Base-by-base conservation (phyloP, 345 rosid species). In the Mallotus nudiflorus region DNA sequence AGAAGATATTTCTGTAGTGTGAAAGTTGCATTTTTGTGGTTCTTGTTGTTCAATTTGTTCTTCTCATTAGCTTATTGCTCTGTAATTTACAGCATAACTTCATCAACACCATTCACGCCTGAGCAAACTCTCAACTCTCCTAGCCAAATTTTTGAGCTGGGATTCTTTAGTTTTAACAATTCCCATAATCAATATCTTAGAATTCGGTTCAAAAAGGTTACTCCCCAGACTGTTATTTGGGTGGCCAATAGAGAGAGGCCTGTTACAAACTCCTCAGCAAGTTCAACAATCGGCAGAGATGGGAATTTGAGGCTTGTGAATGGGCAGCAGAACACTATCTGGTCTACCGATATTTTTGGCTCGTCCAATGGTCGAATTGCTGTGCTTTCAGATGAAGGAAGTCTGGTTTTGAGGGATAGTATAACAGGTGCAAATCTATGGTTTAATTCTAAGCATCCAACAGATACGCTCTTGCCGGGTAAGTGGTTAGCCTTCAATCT, bases 301-400 rank as follows among this genome's bases (percentile, higher is more conserved):
- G 71, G 71, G 49, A 67, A 67, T 67, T 9, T 67, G 37, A 53
- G 9, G 61, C 60, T 67, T 52, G 6, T 67, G 7, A 51, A 67
- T 67, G 71, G 71, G 33, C 46, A 40, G 35, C 37, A 39, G 11
- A 54, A 24, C 24, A 37, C 0, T 35, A 4, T 67, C 22, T 67
- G 62, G 71, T 53, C 71, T 20, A 52, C 71, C 8, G 40, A 39
- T 40, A 12, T 53, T 37, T 53, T 51, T 14, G 24, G 35, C 8
- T 37, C 33, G 25, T 67, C 61, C 0, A 67, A 54, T 53, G 9
- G 29, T 24, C 53, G 61, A 39, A 54, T 39, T 67, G 70, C 61
- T 22, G 12, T 52, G 49, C 49, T 67, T 16, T 25, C 70, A 0
- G 70, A 52, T 39, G 61, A 67, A 4, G 70, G 70, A 7, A 13